phyloP scores from a whole-genome alignment of 139 green algal species.

The Haematococcus lacustris region DNA sequence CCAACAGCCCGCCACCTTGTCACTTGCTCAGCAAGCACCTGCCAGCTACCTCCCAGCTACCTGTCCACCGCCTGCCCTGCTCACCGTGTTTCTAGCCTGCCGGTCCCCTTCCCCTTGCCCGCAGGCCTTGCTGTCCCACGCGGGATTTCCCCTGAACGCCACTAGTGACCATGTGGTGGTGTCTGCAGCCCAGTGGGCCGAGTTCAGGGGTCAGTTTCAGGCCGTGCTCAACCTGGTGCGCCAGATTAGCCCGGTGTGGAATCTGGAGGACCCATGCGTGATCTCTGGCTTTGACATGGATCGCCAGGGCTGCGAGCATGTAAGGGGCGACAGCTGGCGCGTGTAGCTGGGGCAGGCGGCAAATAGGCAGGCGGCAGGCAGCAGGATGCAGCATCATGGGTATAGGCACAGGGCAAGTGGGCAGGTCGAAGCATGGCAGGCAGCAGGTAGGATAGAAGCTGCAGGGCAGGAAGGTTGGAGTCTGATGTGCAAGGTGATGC shows the following conservation, averaged over 20 bases:
- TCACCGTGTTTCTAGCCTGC: too few species aligned
- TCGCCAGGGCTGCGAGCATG: conserved; percentile 34
- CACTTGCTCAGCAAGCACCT: too few species aligned
- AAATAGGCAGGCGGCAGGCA: too few species aligned
- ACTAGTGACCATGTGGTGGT: conserved; percentile 22
- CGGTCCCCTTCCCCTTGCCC: background rate
- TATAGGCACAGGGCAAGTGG: too few species aligned
- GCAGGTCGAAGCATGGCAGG: too few species aligned
- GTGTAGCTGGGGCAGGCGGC: too few species aligned
- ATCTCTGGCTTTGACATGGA: conserved; percentile 64
- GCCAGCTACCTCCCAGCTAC: too few species aligned
- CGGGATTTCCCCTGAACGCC: conserved; percentile 41
- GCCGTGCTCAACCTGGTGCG: conserved; percentile 39
- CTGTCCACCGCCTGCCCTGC: too few species aligned
- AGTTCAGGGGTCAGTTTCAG: conserved; percentile 45
- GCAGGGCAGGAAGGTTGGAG: too few species aligned
- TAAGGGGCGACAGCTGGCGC: background rate
- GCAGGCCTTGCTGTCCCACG: conserved; percentile 46
- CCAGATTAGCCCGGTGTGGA: conserved; percentile 48
- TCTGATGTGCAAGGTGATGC: too few species aligned
- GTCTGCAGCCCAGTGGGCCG: conserved; percentile 45
- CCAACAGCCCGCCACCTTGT: too few species aligned
- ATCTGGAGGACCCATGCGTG: conserved; percentile 54
- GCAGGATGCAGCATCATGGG: background rate
- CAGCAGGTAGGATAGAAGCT: too few species aligned